A percentile compares a stretch with the other conserved stretches of the same genome.
Conservation (phyloP, 345 rosid species). For the Syzygium jambos region DNA sequence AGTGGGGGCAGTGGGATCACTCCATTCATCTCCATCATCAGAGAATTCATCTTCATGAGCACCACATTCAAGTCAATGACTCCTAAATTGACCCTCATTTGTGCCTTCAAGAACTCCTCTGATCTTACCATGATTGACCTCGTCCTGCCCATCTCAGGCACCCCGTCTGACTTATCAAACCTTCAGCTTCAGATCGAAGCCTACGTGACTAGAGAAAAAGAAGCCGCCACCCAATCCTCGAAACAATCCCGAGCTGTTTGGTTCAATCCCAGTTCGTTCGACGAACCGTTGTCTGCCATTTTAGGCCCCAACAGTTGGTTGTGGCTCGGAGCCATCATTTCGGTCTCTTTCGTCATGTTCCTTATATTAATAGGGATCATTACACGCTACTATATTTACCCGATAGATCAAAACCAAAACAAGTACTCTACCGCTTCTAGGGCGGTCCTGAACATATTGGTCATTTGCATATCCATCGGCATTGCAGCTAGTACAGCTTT, state of each 20-base stretch:
- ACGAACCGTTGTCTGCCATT: constrained; percentile 41
- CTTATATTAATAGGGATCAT: constrained; percentile 46
- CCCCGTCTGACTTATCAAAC: constrained; percentile 1
- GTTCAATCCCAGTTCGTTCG: constrained; percentile 52
- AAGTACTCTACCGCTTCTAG: constrained; percentile 14
- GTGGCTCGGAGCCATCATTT: constrained; percentile 57
- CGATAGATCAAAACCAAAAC: constrained; percentile 33
- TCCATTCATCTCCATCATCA: constrained; percentile 63
- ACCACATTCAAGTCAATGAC: constrained; percentile 2
- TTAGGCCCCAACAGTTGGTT: constrained; percentile 75
- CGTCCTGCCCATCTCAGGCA: constrained; percentile 14
- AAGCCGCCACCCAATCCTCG: background rate
- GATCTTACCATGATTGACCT: constrained; percentile 38
- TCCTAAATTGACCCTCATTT: constrained; percentile 21
- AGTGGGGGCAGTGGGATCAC: constrained; percentile 94
- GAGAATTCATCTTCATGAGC: constrained; percentile 22
- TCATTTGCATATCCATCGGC: constrained; percentile 35
- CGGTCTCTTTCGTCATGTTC: constrained; percentile 56
- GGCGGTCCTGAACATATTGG: constrained; percentile 26
- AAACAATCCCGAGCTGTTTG: constrained; percentile 24
- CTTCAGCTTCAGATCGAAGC: constrained; percentile 30
- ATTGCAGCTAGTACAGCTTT: constrained; percentile 37
- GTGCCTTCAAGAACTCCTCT: constrained; percentile 26
- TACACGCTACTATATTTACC: constrained; percentile 44
- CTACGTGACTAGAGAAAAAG: constrained; percentile 61